Conservation (phyloP, 2,329 filamentous ascomycete genomes). For the Pestalotiopsis sp. region DNA sequence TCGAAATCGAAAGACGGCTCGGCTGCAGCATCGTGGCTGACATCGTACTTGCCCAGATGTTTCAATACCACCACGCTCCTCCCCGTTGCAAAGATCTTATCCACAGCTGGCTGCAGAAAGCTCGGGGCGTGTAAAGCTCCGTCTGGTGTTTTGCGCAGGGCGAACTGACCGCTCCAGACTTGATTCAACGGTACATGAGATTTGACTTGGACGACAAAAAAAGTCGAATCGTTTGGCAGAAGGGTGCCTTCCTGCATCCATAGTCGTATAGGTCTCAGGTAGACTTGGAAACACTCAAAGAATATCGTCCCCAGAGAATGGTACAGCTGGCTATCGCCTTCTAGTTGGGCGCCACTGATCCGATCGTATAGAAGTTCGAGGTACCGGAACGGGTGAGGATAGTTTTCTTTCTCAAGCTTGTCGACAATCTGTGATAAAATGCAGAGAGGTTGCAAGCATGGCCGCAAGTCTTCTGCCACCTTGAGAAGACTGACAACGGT, state of each 20-base stretch:
- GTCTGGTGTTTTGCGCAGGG: constrained; percentile 62
- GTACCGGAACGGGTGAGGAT: constrained; percentile 66
- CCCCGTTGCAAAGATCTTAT: constrained; percentile 81
- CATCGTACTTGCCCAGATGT: constrained; percentile 60
- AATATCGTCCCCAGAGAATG: constrained; percentile 69
- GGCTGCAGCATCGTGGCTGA: constrained; percentile 31
- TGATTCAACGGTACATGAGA: constrained; percentile 61
- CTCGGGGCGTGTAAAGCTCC: constrained; percentile 69
- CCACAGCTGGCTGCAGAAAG: constrained; percentile 71
- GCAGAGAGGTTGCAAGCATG: constrained; percentile 56
- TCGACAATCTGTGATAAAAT: constrained; percentile 64
- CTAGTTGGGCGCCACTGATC: constrained; percentile 69
- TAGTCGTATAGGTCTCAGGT: constrained; percentile 74
- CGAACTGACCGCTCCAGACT: constrained; percentile 78
- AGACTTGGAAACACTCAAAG: constrained; percentile 79
- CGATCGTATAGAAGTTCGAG: constrained; percentile 78
- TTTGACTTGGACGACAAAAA: constrained; percentile 71
- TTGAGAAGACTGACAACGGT: constrained; percentile 68
- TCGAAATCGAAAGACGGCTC: constrained; percentile 59
- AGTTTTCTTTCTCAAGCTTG: constrained; percentile 52
- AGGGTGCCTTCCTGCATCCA: constrained; percentile 87
- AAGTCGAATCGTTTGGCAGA: constrained; percentile 64
- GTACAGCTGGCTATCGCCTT: constrained; percentile 65
- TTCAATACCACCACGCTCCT: constrained; percentile 88
- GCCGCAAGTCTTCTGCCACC: constrained; percentile 59